phyloP scores from a whole-genome alignment of 768 basidiomycete species.

The Paxillus rubicundulus region DNA sequence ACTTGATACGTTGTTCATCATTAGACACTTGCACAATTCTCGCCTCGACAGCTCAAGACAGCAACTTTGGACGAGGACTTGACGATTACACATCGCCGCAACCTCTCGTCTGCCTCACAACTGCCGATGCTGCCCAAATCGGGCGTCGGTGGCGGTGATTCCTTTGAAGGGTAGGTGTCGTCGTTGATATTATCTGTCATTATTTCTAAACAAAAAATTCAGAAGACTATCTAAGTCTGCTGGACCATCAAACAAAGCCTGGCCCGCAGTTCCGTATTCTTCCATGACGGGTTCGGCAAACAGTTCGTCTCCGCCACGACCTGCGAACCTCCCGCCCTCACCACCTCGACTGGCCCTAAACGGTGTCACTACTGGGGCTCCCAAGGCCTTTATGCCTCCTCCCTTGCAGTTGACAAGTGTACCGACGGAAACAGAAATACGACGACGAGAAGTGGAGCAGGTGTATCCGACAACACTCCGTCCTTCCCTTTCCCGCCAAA shows the following conservation, averaged over 20 bases:
- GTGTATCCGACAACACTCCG: constrained; percentile 44
- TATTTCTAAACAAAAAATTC: constrained; percentile 4
- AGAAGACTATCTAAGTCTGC: constrained; percentile 8
- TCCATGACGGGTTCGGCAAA: constrained; percentile 25
- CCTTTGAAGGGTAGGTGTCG: constrained; percentile 17
- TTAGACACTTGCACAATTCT: constrained; percentile 65
- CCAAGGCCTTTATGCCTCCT: constrained; percentile 41
- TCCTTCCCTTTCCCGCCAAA: constrained; percentile 25
- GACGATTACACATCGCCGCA: constrained; percentile 19
- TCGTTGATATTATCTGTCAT: constrained; percentile 3
- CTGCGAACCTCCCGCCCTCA: constrained; percentile 39
- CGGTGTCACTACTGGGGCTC: constrained; percentile 62
- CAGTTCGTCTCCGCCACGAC: constrained; percentile 18
- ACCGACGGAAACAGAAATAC: constrained; percentile 46
- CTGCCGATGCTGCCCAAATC: constrained; percentile 4
- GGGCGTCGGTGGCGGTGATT: not conserved
- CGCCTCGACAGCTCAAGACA: constrained; percentile 45
- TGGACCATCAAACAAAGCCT: constrained; percentile 21
- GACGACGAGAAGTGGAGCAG: constrained; percentile 53
- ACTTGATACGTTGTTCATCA: constrained; percentile 14
- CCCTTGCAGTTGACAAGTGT: constrained; percentile 15
- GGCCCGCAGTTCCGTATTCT: constrained; percentile 49
- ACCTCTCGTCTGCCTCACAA: constrained; percentile 13
- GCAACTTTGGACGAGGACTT: constrained; percentile 19
- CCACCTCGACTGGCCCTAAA: constrained; percentile 67